Evolutionary conservation across 1,284 basidiomycete species (phyloP).

Genomic region (Ustilago hordei): DNA sequence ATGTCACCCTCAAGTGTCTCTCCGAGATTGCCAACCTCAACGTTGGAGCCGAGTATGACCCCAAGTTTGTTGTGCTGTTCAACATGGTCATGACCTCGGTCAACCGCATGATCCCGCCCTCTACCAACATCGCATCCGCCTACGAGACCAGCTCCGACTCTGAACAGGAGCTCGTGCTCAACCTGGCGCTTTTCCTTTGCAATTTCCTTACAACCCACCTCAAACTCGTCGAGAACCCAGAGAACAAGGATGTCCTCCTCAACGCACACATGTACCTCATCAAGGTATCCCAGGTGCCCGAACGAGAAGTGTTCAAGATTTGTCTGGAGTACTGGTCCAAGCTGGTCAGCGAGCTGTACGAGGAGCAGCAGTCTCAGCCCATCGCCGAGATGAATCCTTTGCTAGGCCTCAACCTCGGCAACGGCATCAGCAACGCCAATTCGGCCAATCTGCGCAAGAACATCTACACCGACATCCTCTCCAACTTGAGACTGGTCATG

Average conservation of each 20-base stretch:
- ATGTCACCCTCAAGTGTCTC: conserved; percentile 95
- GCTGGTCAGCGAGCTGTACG: conserved; percentile 95
- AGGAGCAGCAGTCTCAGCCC: conserved; percentile 92
- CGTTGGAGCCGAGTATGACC: conserved; percentile 97
- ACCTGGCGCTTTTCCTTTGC: conserved; percentile 94
- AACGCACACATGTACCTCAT: conserved; percentile 93
- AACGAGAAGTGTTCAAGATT: conserved; percentile 99
- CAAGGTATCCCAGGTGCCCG: conserved; percentile 97
- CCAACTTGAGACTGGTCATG: conserved; percentile 93
- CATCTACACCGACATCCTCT: conserved; percentile 87
- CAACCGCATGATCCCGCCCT: conserved; percentile 74
- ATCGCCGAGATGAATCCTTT: conserved; percentile 92
- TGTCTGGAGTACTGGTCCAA: conserved; percentile 99
- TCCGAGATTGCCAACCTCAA: conserved; percentile 89
- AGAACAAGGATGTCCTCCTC: conserved; percentile 87
- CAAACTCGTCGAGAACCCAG: conserved; percentile 89
- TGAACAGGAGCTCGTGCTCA: conserved; percentile 96
- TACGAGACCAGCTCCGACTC: conserved; percentile 91
- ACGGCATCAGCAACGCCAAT: conserved; percentile 44
- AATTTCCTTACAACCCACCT: conserved; percentile 91
- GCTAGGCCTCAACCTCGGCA: conserved; percentile 81
- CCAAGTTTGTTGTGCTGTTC: conserved; percentile 97
- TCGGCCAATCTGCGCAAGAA: conserved; percentile 81
- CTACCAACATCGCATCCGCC: conserved; percentile 84
- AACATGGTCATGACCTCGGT: conserved; percentile 74